Evolutionary conservation across 2,329 filamentous ascomycete genomes (phyloP).

Genomic region (Sclerotiophoma versabilis): DNA sequence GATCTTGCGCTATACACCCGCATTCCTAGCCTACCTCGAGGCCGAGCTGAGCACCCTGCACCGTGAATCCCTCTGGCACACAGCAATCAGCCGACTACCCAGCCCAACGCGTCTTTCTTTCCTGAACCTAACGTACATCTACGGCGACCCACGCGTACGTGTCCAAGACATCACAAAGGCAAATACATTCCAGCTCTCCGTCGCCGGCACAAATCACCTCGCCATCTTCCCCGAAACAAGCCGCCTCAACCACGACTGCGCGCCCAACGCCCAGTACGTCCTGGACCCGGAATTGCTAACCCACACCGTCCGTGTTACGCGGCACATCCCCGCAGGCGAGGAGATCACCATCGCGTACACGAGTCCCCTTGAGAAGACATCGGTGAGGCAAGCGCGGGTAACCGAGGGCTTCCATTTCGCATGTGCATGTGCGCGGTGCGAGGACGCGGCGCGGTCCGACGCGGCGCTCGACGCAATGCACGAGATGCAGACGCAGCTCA

Average conservation of each 20-base stretch:
- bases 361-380: conserved; percentile 44
- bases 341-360: conserved; percentile 55
- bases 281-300: conserved; percentile 46
- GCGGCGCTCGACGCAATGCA: conserved; percentile 38
- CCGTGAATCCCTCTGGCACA: conserved; percentile 37
- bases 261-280: conserved; percentile 51
- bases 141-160: conserved; percentile 32
- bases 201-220: conserved; percentile 40
- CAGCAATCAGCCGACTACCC: conserved; percentile 39
- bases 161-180: conserved; percentile 47
- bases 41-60: conserved; percentile 34
- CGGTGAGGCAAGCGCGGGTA: conserved; percentile 41
- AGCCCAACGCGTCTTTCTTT: conserved; percentile 22
- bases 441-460: conserved; percentile 36
- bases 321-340: conserved; percentile 44
- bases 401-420: conserved; percentile 50
- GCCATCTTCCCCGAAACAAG: conserved; percentile 51
- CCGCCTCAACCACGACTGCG: conserved; percentile 53
- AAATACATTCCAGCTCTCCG: conserved; percentile 43
- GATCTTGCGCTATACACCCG: conserved; percentile 43
- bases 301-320: conserved; percentile 50
- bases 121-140: conserved; percentile 35
- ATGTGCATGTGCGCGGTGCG: conserved; percentile 51
- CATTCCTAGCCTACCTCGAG: conserved; percentile 41
- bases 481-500: conserved; percentile 39